Evolutionary conservation across 2,329 filamentous ascomycete species (phyloP).

Genomic region (Hypoxylon sp.): DNA sequence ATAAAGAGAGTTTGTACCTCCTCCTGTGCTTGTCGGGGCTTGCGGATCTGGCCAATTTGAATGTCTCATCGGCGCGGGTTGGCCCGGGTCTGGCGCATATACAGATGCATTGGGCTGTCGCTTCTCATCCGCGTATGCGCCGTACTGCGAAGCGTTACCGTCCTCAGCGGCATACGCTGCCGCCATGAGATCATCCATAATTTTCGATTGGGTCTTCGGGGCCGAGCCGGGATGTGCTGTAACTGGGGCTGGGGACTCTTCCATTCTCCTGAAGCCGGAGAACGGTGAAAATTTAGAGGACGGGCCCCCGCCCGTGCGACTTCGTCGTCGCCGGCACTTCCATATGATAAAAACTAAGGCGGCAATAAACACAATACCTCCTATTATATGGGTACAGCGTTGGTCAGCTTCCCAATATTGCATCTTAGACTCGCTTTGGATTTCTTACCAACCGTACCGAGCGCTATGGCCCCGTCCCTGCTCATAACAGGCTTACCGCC

Average conservation of each 20-base stretch:
- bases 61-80: background rate
- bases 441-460: conserved; percentile 40
- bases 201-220: conserved; percentile 30
- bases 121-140: conserved; percentile 31
- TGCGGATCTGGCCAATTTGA: background rate
- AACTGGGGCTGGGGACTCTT: conserved; percentile 15
- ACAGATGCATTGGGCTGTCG: conserved; percentile 1
- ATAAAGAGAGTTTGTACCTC: conserved; percentile 33
- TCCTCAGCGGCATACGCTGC: conserved; percentile 43
- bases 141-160: conserved; percentile 36
- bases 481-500: conserved; percentile 8
- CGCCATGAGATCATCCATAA: conserved; percentile 43
- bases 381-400: conserved; percentile 10
- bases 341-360: conserved; percentile 36
- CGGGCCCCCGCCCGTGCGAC: background rate
- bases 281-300: conserved; percentile 6
- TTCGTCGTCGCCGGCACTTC: conserved; percentile 34
- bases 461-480: conserved; percentile 33
- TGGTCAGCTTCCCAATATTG: background rate
- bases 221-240: conserved; percentile 2
- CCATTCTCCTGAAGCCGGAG: conserved; percentile 21
- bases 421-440: background rate
- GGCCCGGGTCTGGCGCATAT: background rate
- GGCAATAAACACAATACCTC: conserved; percentile 28
- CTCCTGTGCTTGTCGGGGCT: background rate